Base-by-base conservation (phyloP, 2,329 filamentous ascomycete genomes). In the Alternaria viburni region DNA sequence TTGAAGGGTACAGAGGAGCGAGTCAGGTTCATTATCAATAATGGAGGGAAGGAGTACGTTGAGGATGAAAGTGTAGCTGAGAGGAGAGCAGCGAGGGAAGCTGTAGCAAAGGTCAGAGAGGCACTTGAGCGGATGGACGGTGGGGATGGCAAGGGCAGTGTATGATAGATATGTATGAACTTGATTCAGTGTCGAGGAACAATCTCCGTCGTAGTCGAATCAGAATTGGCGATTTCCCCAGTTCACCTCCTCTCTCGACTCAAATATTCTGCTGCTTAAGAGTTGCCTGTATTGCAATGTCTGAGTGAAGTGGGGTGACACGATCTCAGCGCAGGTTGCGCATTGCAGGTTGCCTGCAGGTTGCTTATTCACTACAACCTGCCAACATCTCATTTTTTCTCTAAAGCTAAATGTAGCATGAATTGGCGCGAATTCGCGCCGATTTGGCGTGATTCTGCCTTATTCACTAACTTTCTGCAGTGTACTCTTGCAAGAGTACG, bases 1-100 rank as follows among this genome's bases (percentile, higher is more conserved):
- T 74, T 90, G 32, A 84, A 82, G 60, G 79, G 82, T 23, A 86
- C 86, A 0, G 87, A 90, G 69, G 80, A 83, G 19, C 69, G 79
- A 13, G 78, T 89, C 57, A 80, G 82, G 26, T 68, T 73, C 30
- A 73, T 86, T 17, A 82, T 89, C 4, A 77, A 75, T 7, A 77
- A 82, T 15, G 82, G 81, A 15, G 84, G 32, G 79, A 76, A 44
- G 72, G 76, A 13, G 54, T 26, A 47, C 17, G 15, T 54, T 43
- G 71, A 79, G 45, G 68, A 70, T 26, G 77, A 78, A 41, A 79
- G 80, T 12, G 74, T 73, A 44, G 61, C 73, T 45, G 79, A 81
- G 64, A 84, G 84, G 72, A 72, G 70, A 13, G 57, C 21, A 70
- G 80, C 65, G 76, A 83, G 50, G 78, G 83, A 82, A 55, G 82